phyloP scores from a whole-genome alignment of 345 rosid species.

The Gossypium stocksii region DNA sequence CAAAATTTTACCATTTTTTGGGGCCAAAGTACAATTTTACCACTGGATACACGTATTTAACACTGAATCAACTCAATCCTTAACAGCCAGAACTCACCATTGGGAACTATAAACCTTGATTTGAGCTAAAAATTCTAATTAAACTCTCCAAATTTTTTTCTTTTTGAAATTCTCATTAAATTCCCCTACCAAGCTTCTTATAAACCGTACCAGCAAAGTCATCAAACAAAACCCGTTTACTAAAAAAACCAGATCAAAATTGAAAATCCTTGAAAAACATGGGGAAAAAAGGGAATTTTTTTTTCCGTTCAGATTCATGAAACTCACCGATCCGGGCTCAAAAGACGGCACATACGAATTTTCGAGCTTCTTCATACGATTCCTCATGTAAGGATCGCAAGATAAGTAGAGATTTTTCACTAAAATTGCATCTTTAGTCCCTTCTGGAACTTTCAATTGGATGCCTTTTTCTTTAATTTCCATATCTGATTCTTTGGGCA shows the following conservation, averaged over 20 bases:
- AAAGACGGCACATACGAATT: neutral
- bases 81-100: too few relatives aligned
- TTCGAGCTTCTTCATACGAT: conserved; percentile 16
- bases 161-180: too few relatives aligned
- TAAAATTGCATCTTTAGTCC: conserved; percentile 16
- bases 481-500: conserved; percentile 32
- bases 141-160: too few relatives aligned
- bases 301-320: neutral
- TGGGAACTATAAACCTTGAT: too few relatives aligned
- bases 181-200: neutral
- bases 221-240: neutral
- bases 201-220: neutral
- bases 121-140: too few relatives aligned
- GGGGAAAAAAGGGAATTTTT: neutral
- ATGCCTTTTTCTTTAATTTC: neutral
- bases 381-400: conserved; percentile 34
- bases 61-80: too few relatives aligned
- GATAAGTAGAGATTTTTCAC: conserved; percentile 43
- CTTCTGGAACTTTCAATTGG: conserved; percentile 21
- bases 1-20: too few relatives aligned
- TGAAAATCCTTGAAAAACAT: neutral
- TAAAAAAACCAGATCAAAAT: neutral
- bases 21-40: too few relatives aligned
- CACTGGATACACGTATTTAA: too few relatives aligned
- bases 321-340: conserved; percentile 21